phyloP scores from a whole-genome alignment of 2,329 filamentous ascomycete species.

The Alternaria brassicicola region DNA sequence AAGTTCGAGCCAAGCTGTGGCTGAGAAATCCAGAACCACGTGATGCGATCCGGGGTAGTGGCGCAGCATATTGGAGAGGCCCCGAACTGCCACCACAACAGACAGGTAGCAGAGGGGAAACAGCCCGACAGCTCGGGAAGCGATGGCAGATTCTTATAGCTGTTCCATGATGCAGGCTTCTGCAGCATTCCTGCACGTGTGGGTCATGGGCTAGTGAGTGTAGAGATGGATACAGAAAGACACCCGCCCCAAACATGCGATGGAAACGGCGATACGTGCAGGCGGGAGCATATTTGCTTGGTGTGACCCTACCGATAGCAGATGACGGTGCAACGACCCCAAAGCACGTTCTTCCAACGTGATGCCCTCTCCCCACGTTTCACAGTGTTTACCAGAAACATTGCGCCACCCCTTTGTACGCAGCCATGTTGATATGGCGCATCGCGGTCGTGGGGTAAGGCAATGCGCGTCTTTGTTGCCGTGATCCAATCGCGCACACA shows the following conservation, averaged over 20 bases:
- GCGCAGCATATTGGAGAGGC: slow-evolving; percentile 1
- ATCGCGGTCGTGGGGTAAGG: slow-evolving; percentile 10
- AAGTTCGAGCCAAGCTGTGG: slow-evolving; percentile 34
- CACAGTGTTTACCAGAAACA: not conserved
- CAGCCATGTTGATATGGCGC: not conserved
- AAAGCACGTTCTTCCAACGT: not conserved
- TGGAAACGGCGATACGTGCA: not conserved
- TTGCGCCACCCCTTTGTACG: not conserved
- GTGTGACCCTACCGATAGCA: not conserved
- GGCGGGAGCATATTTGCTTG: not conserved
- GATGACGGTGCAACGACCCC: not conserved
- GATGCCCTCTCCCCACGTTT: not conserved
- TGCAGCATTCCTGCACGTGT: not conserved
- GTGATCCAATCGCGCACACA: slow-evolving; percentile 25
- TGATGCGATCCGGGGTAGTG: slow-evolving; percentile 20
- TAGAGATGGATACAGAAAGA: not conserved
- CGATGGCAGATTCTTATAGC: not conserved
- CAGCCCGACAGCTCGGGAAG: not conserved
- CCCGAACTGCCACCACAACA: not conserved
- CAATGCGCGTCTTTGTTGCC: slow-evolving; percentile 10
- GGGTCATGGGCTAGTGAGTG: not conserved
- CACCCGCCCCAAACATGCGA: not conserved
- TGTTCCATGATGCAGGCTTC: not conserved
- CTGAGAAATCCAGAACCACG: slow-evolving; percentile 28
- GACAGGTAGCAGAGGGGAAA: not conserved